Base-by-base conservation (phyloP, 495 filamentous ascomycete genomes). In the Talaromyces adpressus region DNA sequence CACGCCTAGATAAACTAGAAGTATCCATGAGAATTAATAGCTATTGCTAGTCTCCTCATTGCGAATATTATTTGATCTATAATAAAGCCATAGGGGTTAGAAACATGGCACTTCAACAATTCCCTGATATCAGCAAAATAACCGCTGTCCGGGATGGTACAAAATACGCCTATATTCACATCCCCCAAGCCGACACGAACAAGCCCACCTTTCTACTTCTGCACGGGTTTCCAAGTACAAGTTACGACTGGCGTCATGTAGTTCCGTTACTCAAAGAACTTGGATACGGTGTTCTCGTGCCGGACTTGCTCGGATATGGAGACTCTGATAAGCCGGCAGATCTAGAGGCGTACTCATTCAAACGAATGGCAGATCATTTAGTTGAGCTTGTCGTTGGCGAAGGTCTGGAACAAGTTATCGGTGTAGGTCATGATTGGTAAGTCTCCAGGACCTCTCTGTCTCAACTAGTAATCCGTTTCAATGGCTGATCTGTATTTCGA, bases 221-320 rank as follows among this genome's bases (percentile, higher is more conserved):
- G 14, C 78, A 79, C 63, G 78, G 78, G 23, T 77, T 72, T 53
- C 77, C 78, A 23, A 75, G 72, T 32, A 75, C 76, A 23, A 71
- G 70, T 49, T 75, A 75, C 47, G 74, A 80, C 62, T 82, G 80
- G 80, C 70, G 72, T 11, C 70, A 77, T 59, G 76, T 81, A 62
- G 70, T 83, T 39, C 14, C 63, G 1, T 58, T 68, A 22, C 70
- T 83, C 22, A 39, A 59, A 14, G 39, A 66, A 1, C 34, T 64
- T 25, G 77, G 78, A 7, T 80, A 80, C 61, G 80, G 80, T 6
- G 67, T 82, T 29, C 34, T 83, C 2, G 78, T 69, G 9, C 81
- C 79, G 0, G 81, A 82, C 64, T 68, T 82, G 2, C 73, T 83
- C 0, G 80, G 81, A 11, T 83, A 80, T 59, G 81, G 81, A 5